Conservation (phyloP, 2,329 filamentous ascomycete genomes). For the Beauveria sp. region DNA sequence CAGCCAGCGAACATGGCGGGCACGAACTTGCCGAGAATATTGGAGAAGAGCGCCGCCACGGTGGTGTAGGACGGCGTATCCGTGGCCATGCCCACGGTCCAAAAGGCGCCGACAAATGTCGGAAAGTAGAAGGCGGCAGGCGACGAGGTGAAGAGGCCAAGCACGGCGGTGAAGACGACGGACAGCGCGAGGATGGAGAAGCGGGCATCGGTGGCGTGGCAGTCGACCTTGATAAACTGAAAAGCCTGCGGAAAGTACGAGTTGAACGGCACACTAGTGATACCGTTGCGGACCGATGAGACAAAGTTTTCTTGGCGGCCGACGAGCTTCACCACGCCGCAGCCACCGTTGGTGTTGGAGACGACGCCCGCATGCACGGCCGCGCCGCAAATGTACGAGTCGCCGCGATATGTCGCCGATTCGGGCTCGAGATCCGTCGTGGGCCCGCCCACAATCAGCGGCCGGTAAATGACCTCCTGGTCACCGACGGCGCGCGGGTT, state of each 20-base stretch:
- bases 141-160: conserved; percentile 77
- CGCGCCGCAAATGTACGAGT: conserved; percentile 80
- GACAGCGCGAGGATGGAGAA: conserved; percentile 83
- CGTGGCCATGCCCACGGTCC: conserved; percentile 82
- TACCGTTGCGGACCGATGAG: conserved; percentile 61
- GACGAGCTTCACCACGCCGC: conserved; percentile 68
- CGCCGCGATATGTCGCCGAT: conserved; percentile 67
- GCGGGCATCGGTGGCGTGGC: conserved; percentile 66
- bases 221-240: conserved; percentile 61
- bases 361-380: conserved; percentile 80
- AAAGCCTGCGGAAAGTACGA: conserved; percentile 87
- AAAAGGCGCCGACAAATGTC: conserved; percentile 74
- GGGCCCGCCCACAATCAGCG: conserved; percentile 63
- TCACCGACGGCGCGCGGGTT: conserved; percentile 71
- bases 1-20: conserved; percentile 82
- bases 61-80: conserved; percentile 68
- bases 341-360: conserved; percentile 64
- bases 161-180: conserved; percentile 64
- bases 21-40: conserved; percentile 71
- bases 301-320: conserved; percentile 60
- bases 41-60: conserved; percentile 66
- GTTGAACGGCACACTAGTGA: conserved; percentile 70
- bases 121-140: conserved; percentile 79
- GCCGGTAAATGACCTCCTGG: conserved; percentile 54
- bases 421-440: conserved; percentile 31